Base-by-base conservation (phyloP, 345 rosid genomes). In the Dovyalis caffra region DNA sequence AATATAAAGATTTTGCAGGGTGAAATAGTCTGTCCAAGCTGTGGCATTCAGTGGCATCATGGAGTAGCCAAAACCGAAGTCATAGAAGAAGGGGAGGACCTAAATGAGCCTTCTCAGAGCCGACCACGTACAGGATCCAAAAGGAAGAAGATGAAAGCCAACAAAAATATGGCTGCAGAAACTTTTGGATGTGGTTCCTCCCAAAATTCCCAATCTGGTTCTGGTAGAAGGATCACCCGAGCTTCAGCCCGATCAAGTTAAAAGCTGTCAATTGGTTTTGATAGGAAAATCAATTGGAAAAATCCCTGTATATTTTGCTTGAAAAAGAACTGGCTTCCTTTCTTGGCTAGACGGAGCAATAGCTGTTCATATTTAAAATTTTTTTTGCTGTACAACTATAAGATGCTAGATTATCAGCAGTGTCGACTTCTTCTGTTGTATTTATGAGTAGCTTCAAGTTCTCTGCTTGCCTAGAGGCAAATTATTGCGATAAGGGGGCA, bases 201-300 rank as follows among this genome's bases (percentile, higher is more conserved):
- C 58, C 92, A 88, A 65, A 74, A 73, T 69, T 45, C 88, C n/a
- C 32, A 47, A 31, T 64, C 77, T 65, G 75, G 18, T 45, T 66
- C 86, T 66, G 76, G 58, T 67, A 89, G 82, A 84, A 87, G 97
- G 80, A 82, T 78, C 32, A 92, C 93, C 62, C 83, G 93, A 21
- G 84, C 89, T 56, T 80, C 78, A 66, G 40, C 86, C 34, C 60
- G 70, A 57, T 14, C 31, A 58, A 56, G 33, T 53, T 74, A 40
- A 58, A 74, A 20, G 35, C 8, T 34, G 25, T 64, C 68, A 14
- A 14, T 43, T 0, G 15, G 1, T 43, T 18, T 3, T 43, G 20
- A 14, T 43, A 1, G 0, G 49, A 43, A 43, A 18, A 14, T 43
- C 49, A 43, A 43, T 11, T 43, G n/a, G 49, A 43, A 43, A 43